Evolutionary conservation across 768 basidiomycete genomes (phyloP), one percentile per base, ranked within the genome.

Genomic region (Trametes cubensis): DNA sequence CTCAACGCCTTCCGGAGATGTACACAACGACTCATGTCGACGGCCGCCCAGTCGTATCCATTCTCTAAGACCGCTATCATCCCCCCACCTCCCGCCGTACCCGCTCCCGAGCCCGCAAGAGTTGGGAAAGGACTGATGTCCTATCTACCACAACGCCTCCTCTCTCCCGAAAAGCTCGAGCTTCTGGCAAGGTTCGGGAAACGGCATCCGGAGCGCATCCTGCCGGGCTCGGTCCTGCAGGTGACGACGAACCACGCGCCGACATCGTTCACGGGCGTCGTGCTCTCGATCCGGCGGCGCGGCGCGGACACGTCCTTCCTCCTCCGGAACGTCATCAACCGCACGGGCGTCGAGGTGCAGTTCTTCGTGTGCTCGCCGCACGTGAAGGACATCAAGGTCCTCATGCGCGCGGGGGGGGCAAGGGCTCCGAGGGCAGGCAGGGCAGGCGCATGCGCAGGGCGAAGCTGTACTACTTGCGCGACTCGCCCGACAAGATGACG

Each of bases 321-420:
- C 55, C 77, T 98, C 54, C 84, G 96, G 65, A 98, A 98, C 76
- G 85, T 97, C 66, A 83, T 98, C 55, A 90, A 93, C 69, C 83
- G 94, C 65, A 93, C 90, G 14, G 95, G 95, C 14, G 89, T 97
- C 41, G 96, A 98, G 80, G 89, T 93, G 89, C 89, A 89, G 70
- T 91, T 93, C 77, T 94, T 89, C 73, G 85, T 88, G 65, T 86
- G 85, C 70, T 92, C 90, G 54, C 95, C 96, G 28, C 84, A 92
- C 71, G 70, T 98, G 75, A 93, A 92, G 80, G 87, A 90, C 58
- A 89, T 98, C 75, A 87, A 87, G 75, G 78, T 98, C 62, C 77
- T 95, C 61, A 83, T 85, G 75, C 79, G 76, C 66, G 87, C 89
- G 58, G 71, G 72, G 71, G 72, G 39, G 70, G 71, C 13, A 67